A percentile compares a stretch with the other conserved stretches of the same genome.
Conservation (phyloP, 2,329 filamentous ascomycete species). For the Grosmannia serpens region DNA sequence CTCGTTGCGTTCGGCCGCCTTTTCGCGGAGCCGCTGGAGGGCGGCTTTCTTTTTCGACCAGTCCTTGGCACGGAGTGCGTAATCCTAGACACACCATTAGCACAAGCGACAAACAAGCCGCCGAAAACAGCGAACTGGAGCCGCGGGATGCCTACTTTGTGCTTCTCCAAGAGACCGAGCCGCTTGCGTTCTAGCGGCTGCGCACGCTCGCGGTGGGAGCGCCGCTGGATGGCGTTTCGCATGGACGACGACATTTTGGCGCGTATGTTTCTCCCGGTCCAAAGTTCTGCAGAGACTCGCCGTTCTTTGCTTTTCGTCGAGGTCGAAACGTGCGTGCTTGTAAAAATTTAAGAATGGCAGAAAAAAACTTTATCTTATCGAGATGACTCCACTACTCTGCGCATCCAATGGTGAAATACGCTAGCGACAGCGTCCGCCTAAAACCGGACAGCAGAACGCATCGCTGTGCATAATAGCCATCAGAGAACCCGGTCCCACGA, state of each 20-base stretch:
- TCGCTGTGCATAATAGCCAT: too few relatives aligned
- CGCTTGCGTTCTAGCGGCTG: slow-evolving; percentile 74
- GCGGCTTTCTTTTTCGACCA: slow-evolving; percentile 54
- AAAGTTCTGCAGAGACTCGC: neutral
- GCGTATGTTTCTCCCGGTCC: neutral
- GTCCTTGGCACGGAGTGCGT: slow-evolving; percentile 44
- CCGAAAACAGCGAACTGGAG: neutral
- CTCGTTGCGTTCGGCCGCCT: slow-evolving; percentile 55
- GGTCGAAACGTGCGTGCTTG: too few relatives aligned
- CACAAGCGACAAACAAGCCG: neutral
- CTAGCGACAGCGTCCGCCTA: too few relatives aligned
- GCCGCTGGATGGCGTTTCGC: slow-evolving; percentile 19
- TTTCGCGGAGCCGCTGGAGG: slow-evolving; percentile 47
- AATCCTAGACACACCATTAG: slow-evolving; percentile 7
- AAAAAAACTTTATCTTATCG: slow-evolving; percentile 1
- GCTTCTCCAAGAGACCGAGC: slow-evolving; percentile 89
- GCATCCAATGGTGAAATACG: neutral
- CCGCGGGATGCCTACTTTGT: slow-evolving; percentile 49
- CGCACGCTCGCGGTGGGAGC: slow-evolving; percentile 76
- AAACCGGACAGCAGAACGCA: too few relatives aligned
- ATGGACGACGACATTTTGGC: slow-evolving; percentile 14
- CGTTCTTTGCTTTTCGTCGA: too few relatives aligned
- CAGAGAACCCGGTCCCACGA: too few relatives aligned
- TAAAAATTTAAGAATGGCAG: neutral
- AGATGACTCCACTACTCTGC: neutral